Conservation (phyloP, 73 alveolate genomes). For the Urostyla sp. region DNA sequence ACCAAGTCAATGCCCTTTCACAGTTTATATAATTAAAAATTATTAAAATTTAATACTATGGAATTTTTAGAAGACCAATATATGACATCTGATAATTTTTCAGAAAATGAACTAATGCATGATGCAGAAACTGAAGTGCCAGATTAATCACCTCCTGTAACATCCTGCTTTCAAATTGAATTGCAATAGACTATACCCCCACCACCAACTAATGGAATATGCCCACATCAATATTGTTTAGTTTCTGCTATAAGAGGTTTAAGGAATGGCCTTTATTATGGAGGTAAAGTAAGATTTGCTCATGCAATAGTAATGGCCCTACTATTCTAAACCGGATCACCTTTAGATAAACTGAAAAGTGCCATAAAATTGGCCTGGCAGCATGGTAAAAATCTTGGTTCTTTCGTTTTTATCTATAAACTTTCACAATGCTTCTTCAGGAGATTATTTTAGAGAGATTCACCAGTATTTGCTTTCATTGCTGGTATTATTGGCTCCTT, state of each 20-base stretch:
- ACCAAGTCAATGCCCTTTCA: too few species aligned
- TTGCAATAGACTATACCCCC: slow-evolving; percentile 14
- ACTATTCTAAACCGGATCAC: slow-evolving; percentile 73
- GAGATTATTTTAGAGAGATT: slow-evolving; percentile 39
- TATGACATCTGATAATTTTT: too few species aligned
- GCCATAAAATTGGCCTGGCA: slow-evolving; percentile 70
- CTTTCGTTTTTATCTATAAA: slow-evolving; percentile 77
- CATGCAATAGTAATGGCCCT: slow-evolving; percentile 92
- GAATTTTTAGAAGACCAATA: too few species aligned
- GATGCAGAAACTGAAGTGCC: too few species aligned
- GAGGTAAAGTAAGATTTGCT: slow-evolving; percentile 83
- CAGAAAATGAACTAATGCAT: too few species aligned
- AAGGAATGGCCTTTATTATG: slow-evolving; percentile 84
- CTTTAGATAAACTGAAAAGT: slow-evolving; percentile 53
- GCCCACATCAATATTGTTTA: slow-evolving; percentile 67
- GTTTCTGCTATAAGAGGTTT: slow-evolving; percentile 79
- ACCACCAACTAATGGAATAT: slow-evolving; percentile 52
- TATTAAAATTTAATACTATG: too few species aligned
- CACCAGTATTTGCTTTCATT: slow-evolving; percentile 67
- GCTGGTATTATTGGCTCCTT: slow-evolving; percentile 80
- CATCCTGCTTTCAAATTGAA: not conserved
- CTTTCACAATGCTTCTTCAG: slow-evolving; percentile 65
- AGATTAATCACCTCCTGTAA: not conserved
- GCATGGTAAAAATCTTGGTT: slow-evolving; percentile 82
- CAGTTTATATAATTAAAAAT: too few species aligned